phyloP scores from a whole-genome alignment of 2,329 filamentous ascomycete genomes.

The Phialocephala sp. region DNA sequence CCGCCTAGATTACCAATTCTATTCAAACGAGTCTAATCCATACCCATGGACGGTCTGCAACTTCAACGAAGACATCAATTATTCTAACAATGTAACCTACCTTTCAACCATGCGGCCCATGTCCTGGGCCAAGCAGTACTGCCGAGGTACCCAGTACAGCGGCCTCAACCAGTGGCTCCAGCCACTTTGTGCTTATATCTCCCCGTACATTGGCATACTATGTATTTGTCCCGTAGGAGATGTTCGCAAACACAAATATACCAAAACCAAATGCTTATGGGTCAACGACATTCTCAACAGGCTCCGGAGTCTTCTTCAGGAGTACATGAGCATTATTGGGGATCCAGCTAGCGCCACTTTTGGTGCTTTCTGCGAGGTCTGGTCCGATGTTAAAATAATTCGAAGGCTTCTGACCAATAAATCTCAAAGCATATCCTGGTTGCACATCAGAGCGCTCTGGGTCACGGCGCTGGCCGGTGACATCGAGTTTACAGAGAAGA shows the following conservation, averaged over 20 bases:
- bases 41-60: slow-evolving; percentile 5
- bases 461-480: not conserved
- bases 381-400: not conserved
- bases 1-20: not conserved
- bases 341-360: not conserved
- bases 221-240: not conserved
- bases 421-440: not conserved
- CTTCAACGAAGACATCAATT: slow-evolving; percentile 1
- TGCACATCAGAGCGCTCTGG: slow-evolving; percentile 8
- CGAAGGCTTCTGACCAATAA: not conserved
- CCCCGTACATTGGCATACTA: not conserved
- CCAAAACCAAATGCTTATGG: not conserved
- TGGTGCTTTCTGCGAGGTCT: slow-evolving; percentile 3
- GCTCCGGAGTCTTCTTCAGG: not conserved
- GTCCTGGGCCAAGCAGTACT: slow-evolving; percentile 1
- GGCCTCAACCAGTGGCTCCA: not conserved
- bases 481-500: not conserved
- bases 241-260: not conserved
- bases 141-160: not conserved
- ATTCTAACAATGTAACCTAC: not conserved
- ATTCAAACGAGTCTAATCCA: not conserved
- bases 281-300: not conserved
- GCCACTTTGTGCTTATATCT: slow-evolving; percentile 1
- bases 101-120: not conserved
- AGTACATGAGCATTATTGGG: slow-evolving; percentile 6